Evolutionary conservation across 371 early-diverging fungal genomes (phyloP), one percentile per base, ranked within the genome.

Genomic region (Apophysomyces ossiformis): DNA sequence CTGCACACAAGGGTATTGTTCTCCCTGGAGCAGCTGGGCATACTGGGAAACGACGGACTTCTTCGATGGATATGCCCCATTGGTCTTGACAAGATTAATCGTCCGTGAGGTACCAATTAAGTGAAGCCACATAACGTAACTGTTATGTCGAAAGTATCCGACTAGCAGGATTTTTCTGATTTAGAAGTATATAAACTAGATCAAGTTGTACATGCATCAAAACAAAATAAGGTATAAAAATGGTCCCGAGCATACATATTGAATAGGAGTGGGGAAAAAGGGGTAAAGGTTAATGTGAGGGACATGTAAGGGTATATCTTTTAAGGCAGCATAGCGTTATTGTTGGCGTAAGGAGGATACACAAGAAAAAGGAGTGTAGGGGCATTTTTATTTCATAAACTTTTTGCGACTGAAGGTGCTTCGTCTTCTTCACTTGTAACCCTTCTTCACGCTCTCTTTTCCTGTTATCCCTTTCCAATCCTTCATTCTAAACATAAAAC

Each of bases 1-100:
- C 61, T n/a, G 46, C 47, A 21, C 58, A 60, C 43, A 62, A 68
- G 63, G 68, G 68, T 13, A 63, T 68, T 26, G 16, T 68, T 32
- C 44, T 68, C 26, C 68, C 62, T 37, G 68, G 68, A 47, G 68
- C 64, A 32, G 58, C 64, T 58, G 60, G 64, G 32, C 26, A 45
- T 26, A 37, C 32, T n/a, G 60, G 38, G 37, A 39, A 44, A n/a
- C 44, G 61, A 43, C 45, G 61, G 26, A 46, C 21, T 21, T 50
- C 54, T 8, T 9, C 54, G 1, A 21, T 50, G 21, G 54, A 50
- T 21, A 50, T 9, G 16, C 16, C 13, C 46, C 13, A n/a, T 45
- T 45, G 13, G 16, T 7, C 46, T n/a, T n/a, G 21, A 8, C 9
- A 13, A 50, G 54, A 7, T 1, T 50, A 9, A 7, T 45, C 16